Evolutionary conservation across 164 flowering plant species (phyloP).

Genomic region (Magnolia officinalis): DNA sequence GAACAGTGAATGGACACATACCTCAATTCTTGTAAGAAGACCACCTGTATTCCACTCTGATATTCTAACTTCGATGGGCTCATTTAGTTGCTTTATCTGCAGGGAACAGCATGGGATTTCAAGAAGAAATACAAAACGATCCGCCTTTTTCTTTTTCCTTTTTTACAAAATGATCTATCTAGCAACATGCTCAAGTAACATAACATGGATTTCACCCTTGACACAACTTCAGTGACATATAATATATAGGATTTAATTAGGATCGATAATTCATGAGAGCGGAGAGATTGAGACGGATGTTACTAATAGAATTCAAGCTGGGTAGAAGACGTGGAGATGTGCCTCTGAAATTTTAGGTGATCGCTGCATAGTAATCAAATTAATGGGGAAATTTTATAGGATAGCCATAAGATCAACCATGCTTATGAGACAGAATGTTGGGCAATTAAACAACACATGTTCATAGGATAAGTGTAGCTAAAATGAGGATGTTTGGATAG

Average conservation of each 20-base stretch:
- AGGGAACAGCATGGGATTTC: neutral
- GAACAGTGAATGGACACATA: conserved; percentile 18
- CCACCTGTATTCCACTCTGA: conserved; percentile 98
- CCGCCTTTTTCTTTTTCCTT: no score
- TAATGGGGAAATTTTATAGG: no score
- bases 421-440: no score
- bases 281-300: no score
- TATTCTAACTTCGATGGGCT: conserved; percentile 80
- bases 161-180: neutral
- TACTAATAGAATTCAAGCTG: no score
- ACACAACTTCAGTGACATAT: neutral
- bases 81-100: conserved; percentile 85
- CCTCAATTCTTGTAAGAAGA: conserved; percentile 94
- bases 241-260: neutral
- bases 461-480: no score
- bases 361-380: no score
- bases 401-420: no score
- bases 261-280: neutral
- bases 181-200: neutral
- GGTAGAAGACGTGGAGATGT: no score
- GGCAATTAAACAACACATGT: no score
- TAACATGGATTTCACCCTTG: neutral
- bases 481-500: no score
- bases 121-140: neutral
- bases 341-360: no score